These are phyloP conservation scores for Brasenia schreberi DNA, from an alignment of 164 flowering plant species.

Conservation along the genomic window DNA sequence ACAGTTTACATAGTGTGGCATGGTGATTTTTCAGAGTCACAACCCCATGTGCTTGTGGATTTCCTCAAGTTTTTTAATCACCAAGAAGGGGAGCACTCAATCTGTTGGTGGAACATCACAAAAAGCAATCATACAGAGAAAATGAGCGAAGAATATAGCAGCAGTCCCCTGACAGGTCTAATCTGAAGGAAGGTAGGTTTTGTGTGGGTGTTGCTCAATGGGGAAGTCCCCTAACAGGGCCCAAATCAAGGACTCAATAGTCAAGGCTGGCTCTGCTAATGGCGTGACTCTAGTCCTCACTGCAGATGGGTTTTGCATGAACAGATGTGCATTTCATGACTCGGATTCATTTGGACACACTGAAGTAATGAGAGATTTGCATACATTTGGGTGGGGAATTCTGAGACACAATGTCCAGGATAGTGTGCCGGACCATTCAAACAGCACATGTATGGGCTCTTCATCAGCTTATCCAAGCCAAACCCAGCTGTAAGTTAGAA, in stretches of 20 bases:
- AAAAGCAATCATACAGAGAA: too few species aligned
- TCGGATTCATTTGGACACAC: slow-evolving; percentile 1
- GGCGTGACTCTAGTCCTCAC: slow-evolving; percentile 23
- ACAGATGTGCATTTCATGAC: slow-evolving; percentile 30
- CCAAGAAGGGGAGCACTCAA: not conserved
- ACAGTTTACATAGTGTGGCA: not conserved
- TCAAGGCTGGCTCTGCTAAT: slow-evolving; percentile 1
- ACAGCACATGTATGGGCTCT: slow-evolving; percentile 12
- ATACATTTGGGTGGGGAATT: slow-evolving; percentile 14
- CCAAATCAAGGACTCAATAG: slow-evolving; percentile 20
- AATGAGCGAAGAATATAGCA: not conserved
- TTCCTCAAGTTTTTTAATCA: not conserved
- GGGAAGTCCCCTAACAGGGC: slow-evolving; percentile 22
- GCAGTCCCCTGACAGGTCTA: not conserved
- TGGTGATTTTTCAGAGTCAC: not conserved
- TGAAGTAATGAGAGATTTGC: slow-evolving; percentile 2
- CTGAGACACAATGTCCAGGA: slow-evolving; percentile 16
- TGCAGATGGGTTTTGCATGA: slow-evolving; percentile 37
- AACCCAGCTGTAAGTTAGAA: too few species aligned
- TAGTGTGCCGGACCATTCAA: slow-evolving; percentile 20
- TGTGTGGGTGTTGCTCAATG: slow-evolving; percentile 19
- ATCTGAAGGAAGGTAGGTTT: slow-evolving; percentile 9
- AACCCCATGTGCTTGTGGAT: not conserved
- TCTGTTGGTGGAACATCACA: not conserved
- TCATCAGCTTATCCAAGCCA: too few species aligned